Evolutionary conservation across 768 basidiomycete species (phyloP).

Genomic region (Candolleomyces efflorescens): DNA sequence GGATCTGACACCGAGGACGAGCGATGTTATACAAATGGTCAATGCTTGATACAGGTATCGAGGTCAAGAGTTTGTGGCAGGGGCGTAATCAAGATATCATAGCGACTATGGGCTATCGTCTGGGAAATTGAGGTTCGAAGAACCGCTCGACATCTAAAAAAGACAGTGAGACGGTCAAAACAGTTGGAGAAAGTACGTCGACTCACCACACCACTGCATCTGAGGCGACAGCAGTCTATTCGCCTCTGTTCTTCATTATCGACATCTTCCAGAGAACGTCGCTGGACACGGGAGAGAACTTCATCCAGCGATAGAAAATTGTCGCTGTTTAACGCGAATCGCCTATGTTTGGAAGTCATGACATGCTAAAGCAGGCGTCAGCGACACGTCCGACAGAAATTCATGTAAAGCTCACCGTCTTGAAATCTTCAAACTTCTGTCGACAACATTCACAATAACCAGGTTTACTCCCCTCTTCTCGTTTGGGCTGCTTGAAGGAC

Average conservation of each 20-base stretch:
- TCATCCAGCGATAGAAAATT: constrained; percentile 81
- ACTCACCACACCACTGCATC: constrained; percentile 6
- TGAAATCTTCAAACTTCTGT: constrained; percentile 84
- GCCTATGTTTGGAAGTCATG: constrained; percentile 65
- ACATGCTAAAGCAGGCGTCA: constrained; percentile 55
- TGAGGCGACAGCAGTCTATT: constrained; percentile 7
- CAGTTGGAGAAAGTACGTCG: not conserved
- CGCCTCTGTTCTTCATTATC: constrained; percentile 20
- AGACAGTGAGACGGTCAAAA: no score
- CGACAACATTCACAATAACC: constrained; percentile 99
- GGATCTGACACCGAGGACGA: not conserved
- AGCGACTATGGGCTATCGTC: not conserved
- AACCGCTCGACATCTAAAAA: not conserved
- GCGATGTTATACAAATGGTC: constrained; percentile 10
- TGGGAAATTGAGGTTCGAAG: not conserved
- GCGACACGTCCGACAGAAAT: not conserved
- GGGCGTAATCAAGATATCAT: no score
- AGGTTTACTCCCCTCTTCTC: constrained; percentile 85
- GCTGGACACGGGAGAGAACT: constrained; percentile 60
- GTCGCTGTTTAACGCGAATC: constrained; percentile 70
- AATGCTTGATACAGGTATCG: not conserved
- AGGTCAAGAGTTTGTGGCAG: not conserved
- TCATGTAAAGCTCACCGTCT: constrained; percentile 48
- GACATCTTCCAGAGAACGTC: constrained; percentile 34
- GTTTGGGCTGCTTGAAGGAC: constrained; percentile 65